Percentiles rank a stretch among this genome's conserved stretches.
phyloP scores from a whole-genome alignment of 2,329 filamentous ascomycete species.

The Hortaea werneckii region DNA sequence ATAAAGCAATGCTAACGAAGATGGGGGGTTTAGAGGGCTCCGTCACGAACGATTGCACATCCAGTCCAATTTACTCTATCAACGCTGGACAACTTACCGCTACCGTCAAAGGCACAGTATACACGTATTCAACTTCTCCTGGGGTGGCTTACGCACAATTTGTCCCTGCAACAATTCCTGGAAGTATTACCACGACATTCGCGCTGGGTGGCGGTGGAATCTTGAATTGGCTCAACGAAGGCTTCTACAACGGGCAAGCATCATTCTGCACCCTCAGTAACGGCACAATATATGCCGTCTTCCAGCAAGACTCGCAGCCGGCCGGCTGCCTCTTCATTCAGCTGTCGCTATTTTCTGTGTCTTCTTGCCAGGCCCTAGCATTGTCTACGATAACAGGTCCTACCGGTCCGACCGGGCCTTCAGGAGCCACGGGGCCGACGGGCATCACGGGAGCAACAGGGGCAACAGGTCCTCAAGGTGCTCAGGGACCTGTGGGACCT shows the following conservation, averaged over 20 bases:
- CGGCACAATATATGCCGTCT: constrained; percentile 21
- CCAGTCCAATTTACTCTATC: constrained; percentile 18
- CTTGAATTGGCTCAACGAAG: constrained; percentile 17
- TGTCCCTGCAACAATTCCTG: constrained; percentile 16
- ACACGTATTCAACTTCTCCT: constrained; percentile 19
- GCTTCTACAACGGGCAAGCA: constrained; percentile 20
- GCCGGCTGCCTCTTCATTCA: constrained; percentile 17
- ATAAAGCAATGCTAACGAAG: too few species aligned
- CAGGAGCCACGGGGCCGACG: not conserved
- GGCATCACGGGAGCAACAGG: not conserved
- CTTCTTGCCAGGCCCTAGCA: constrained; percentile 14
- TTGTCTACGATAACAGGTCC: constrained; percentile 14
- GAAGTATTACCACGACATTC: constrained; percentile 18
- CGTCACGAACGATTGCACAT: constrained; percentile 22
- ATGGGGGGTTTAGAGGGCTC: not conserved
- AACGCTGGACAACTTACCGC: constrained; percentile 18
- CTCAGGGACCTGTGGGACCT: constrained; percentile 1
- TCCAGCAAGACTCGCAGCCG: constrained; percentile 15
- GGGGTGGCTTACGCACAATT: constrained; percentile 15
- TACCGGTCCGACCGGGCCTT: not conserved
- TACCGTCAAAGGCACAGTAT: constrained; percentile 14
- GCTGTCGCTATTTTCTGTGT: constrained; percentile 17
- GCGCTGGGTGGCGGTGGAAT: constrained; percentile 10
- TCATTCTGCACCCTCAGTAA: constrained; percentile 20
- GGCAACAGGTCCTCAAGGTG: constrained; percentile 3